These are phyloP conservation scores for Sclerotinia spermophila DNA, from an alignment of 2,329 filamentous ascomycete species.

Conservation along the genomic window DNA sequence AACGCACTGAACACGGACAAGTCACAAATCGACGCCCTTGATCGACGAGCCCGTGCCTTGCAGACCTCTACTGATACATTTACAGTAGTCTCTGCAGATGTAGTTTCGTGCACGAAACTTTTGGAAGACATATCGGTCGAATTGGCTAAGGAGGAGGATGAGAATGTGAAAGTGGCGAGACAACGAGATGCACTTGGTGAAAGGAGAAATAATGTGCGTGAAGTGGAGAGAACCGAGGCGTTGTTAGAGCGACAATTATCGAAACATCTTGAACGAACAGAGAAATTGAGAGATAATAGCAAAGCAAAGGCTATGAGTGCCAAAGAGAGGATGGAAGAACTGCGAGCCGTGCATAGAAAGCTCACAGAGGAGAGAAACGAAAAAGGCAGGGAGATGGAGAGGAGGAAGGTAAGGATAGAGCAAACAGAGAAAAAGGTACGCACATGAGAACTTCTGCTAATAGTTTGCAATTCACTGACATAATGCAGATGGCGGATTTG, in stretches of 20 bases:
- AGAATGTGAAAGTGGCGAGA: constrained; percentile 71
- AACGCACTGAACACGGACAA: constrained; percentile 76
- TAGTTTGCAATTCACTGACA: constrained; percentile 9
- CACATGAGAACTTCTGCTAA: constrained; percentile 14
- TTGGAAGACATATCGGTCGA: constrained; percentile 85
- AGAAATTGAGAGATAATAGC: constrained; percentile 75
- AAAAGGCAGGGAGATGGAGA: constrained; percentile 89
- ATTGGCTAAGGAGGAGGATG: constrained; percentile 85
- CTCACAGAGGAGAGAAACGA: constrained; percentile 81
- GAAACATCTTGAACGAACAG: constrained; percentile 83
- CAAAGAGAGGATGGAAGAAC: constrained; percentile 84
- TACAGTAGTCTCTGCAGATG: constrained; percentile 75
- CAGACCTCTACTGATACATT: constrained; percentile 93
- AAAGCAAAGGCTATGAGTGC: constrained; percentile 77
- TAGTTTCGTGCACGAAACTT: constrained; percentile 82
- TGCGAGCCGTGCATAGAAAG: constrained; percentile 73
- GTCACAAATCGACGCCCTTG: constrained; percentile 78
- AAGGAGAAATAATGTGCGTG: constrained; percentile 81
- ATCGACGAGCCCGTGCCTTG: constrained; percentile 80
- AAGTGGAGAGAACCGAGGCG: constrained; percentile 84
- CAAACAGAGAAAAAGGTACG: constrained; percentile 97
- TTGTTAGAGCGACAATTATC: constrained; percentile 78
- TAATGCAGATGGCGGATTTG: constrained; percentile 81
- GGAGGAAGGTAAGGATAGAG: constrained; percentile 87
- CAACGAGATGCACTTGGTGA: constrained; percentile 87